These are phyloP conservation scores for Zychaea mexicana DNA, from an alignment of 371 early-diverging fungal genomes.

Conservation along the genomic window DNA sequence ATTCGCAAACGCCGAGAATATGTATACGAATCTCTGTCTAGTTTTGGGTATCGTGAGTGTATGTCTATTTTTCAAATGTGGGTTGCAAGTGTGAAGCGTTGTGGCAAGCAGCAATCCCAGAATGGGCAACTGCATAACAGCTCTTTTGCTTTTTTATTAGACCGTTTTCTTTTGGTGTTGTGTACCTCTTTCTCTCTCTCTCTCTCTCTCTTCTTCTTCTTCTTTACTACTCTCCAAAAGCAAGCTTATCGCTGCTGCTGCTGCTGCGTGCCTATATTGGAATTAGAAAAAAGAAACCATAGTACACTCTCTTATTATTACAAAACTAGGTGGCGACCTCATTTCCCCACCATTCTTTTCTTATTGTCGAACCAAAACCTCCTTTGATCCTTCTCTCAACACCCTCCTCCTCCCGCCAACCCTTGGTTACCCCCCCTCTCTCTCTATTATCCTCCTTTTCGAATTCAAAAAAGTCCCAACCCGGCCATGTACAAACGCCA, in stretches of 20 bases:
- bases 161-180: background rate
- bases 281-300: no score
- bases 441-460: background rate
- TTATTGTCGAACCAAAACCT: no score
- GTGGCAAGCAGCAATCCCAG: background rate
- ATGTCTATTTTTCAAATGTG: background rate
- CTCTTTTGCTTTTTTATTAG: background rate
- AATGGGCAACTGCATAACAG: slow-evolving; percentile 3
- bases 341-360: no score
- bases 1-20: background rate
- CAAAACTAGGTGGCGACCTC: no score
- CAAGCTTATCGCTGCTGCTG: no score
- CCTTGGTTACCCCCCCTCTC: background rate
- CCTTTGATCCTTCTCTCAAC: background rate
- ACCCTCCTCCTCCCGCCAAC: background rate
- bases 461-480: background rate
- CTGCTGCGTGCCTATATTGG: no score
- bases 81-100: background rate
- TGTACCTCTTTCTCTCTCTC: slow-evolving; percentile 5
- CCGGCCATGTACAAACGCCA: slow-evolving; percentile 4
- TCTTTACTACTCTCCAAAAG: no score
- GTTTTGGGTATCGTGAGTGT: background rate
- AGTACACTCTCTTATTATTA: no score
- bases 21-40: no score
- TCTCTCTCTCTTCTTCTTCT: background rate